Evolutionary conservation across 306 rosid species (phyloP).

Genomic region (Pachyrhizus erosus): DNA sequence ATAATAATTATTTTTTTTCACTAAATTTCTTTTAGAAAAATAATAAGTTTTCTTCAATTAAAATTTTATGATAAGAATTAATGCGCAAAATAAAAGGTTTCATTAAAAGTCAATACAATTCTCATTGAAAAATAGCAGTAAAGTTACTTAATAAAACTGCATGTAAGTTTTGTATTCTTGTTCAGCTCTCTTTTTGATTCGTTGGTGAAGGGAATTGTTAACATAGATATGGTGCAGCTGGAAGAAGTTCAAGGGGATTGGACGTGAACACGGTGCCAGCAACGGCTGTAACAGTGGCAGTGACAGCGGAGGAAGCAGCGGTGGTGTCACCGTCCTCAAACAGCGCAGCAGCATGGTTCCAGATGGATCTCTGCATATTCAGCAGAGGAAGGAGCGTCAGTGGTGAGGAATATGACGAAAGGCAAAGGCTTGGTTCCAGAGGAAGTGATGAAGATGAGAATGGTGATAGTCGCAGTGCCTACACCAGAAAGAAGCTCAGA

Average conservation of each 20-base stretch:
- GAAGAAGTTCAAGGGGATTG: conserved; percentile 49
- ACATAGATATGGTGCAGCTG: conserved; percentile 36
- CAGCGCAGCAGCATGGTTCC: conserved; percentile 77
- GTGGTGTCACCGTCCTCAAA: conserved; percentile 69
- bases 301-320: conserved; percentile 59
- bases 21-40: no score
- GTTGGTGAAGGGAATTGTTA: no score
- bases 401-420: conserved; percentile 48
- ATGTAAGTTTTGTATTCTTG: no score
- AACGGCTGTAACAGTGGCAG: neutral
- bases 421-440: conserved; percentile 64
- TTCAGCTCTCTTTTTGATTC: no score
- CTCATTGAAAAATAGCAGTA: no score
- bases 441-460: conserved; percentile 79
- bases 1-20: neutral
- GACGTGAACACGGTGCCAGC: conserved; percentile 61
- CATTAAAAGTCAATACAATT: no score
- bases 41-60: no score
- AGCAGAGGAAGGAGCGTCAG: conserved; percentile 49
- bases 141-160: no score
- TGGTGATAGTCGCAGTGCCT: conserved; percentile 30
- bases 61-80: no score
- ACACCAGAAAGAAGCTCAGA: conserved; percentile 81
- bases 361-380: conserved; percentile 69
- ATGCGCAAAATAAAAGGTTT: no score